Conservation (phyloP, 129 eudicot species). For the Gnaphalium uliginosum region DNA sequence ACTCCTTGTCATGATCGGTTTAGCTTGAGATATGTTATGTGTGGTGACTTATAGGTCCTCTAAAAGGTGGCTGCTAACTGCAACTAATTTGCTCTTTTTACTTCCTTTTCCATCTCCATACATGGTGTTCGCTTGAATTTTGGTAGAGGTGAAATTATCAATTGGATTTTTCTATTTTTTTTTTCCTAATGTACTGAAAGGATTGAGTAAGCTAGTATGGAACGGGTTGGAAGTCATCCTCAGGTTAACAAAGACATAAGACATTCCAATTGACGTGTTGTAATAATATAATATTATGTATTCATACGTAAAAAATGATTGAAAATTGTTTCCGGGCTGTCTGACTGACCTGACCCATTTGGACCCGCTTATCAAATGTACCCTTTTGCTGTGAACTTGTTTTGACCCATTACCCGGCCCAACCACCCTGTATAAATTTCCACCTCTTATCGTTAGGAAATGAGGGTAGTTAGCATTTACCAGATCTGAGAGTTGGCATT, state of each 20-base stretch:
- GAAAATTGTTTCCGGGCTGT: neutral
- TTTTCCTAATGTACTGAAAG: too few relatives aligned
- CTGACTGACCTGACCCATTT: neutral
- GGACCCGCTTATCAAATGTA: neutral
- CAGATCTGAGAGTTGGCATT: neutral
- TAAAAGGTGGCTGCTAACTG: constrained; percentile 15
- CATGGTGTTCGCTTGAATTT: neutral
- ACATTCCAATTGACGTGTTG: too few relatives aligned
- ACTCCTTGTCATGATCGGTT: neutral
- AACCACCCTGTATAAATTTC: neutral
- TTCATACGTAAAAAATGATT: neutral
- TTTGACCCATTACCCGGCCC: neutral
- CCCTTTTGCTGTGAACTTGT: neutral
- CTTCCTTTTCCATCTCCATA: neutral
- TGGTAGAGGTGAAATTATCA: too few relatives aligned
- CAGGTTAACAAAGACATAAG: too few relatives aligned
- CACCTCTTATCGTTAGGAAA: neutral
- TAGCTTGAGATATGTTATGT: neutral
- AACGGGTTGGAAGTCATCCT: too few relatives aligned
- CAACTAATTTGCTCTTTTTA: neutral
- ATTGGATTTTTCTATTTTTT: too few relatives aligned
- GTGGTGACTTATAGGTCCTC: neutral
- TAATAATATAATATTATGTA: too few relatives aligned
- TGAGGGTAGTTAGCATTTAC: neutral
- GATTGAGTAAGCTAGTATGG: too few relatives aligned